These are phyloP conservation scores for Amauroascus niger DNA, from an alignment of 2,329 filamentous ascomycete genomes.

Conservation along the genomic window DNA sequence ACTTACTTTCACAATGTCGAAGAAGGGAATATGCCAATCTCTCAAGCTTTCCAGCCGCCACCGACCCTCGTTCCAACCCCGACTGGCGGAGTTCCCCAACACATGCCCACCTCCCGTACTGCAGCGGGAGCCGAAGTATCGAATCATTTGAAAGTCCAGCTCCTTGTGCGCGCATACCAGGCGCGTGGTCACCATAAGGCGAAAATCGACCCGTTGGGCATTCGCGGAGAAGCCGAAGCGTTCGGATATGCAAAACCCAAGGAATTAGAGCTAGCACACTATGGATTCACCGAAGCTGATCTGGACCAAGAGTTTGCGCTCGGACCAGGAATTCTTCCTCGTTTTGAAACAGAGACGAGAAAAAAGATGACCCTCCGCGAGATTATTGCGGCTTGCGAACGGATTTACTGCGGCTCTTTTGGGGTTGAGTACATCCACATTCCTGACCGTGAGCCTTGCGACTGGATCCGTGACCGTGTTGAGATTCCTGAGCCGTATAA, in stretches of 20 bases:
- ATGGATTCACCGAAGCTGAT: conserved; percentile 90
- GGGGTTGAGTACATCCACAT: conserved; percentile 99
- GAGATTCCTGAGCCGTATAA: conserved; percentile 93
- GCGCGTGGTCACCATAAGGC: conserved; percentile 97
- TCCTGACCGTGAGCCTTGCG: conserved; percentile 91
- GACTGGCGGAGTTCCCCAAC: conserved; percentile 63
- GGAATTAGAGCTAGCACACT: conserved; percentile 86
- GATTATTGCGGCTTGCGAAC: conserved; percentile 86
- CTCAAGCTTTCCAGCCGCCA: conserved; percentile 91
- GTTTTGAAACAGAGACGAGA: conserved; percentile 77
- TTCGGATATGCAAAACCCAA: conserved; percentile 82
- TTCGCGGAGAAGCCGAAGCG: conserved; percentile 72
- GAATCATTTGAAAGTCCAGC: conserved; percentile 96
- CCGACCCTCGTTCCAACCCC: conserved; percentile 81
- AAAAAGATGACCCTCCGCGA: conserved; percentile 96
- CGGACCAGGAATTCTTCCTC: conserved; percentile 86
- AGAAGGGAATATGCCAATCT: conserved; percentile 92
- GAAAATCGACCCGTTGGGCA: conserved; percentile 90
- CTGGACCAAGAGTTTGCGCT: conserved; percentile 84
- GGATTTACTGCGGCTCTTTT: conserved; percentile 94
- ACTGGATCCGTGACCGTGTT: conserved; percentile 92
- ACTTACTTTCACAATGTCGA: conserved; percentile 99
- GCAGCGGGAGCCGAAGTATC: conserved; percentile 71
- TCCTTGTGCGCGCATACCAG: conserved; percentile 94
- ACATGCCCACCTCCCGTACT: conserved; percentile 59